Base-by-base conservation (phyloP, 768 basidiomycete species). In the Naematelia encephala region DNA sequence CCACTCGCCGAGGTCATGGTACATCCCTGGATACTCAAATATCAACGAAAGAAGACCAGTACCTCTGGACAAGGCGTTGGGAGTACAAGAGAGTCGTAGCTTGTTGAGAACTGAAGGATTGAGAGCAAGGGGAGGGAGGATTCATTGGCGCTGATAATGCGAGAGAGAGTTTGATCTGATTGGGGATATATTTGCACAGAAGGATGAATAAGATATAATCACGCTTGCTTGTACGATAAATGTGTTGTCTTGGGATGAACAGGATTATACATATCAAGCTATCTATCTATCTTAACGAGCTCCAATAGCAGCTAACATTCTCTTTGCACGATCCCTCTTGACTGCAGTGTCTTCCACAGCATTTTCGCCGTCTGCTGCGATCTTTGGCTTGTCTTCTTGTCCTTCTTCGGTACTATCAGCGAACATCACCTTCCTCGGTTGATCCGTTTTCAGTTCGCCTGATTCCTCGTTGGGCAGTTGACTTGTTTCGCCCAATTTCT, bases 1-100 rank as follows among this genome's bases (percentile, higher is more conserved):
- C 80, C 91, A 0, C 81, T 96, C 23, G 74, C 79, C 0, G 86
- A 91, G 14, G 92, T 91, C 27, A 80, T 86, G 25, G 80, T 80
- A 2, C 92, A 94, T 70, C 90, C 91, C 10, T 97, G 93, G 91
- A 87, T 97, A 59, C 73, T 76, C 54, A 79, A 66, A 51, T 77
- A 75, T 28, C 61, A 74, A 59, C 34, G 34, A 8, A 39, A 39
- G 34, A 39, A 39, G 34, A 39, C 8, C 34, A 39, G 34, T 16
- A 39, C 34, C 16, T 39, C 34, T 16, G 34, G 34, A 8, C 34
- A 39, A 8, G 34, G 34, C 34, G 34, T 39, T 8, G 34, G 8
- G 16, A 16, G 8, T 8, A 16, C 34, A 39, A 39, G 34, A 16
- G 34, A 39, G 34, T 39, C 34, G 34, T 39, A 39, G n/a, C n/a